Percentiles rank a stretch among this genome's conserved stretches.
Evolutionary conservation across 2,329 filamentous ascomycete species (phyloP).

Genomic region (Pseudocercospora musae): DNA sequence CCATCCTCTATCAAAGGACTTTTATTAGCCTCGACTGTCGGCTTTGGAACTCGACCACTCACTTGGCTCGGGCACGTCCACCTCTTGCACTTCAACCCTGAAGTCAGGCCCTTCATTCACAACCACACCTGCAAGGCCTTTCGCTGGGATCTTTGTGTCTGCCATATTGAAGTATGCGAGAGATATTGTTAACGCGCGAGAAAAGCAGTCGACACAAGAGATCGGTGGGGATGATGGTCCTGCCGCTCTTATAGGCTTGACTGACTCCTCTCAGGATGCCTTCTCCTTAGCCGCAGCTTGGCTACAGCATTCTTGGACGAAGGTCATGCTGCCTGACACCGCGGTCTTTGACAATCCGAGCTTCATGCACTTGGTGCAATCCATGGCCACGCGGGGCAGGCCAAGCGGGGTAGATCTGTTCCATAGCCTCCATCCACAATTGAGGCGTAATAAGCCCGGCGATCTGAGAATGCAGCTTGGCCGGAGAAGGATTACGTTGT

Average conservation of each 20-base stretch:
- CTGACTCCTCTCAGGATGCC: not conserved
- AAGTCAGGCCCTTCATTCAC: conserved; percentile 52
- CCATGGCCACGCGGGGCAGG: conserved; percentile 1
- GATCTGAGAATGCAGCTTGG: not conserved
- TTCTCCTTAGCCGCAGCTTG: not conserved
- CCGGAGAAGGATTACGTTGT: not conserved
- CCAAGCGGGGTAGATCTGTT: conserved; percentile 3
- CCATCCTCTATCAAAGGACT: conserved; percentile 32
- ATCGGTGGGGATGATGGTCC: not conserved
- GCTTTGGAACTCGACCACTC: conserved; percentile 12
- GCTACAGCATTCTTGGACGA: not conserved
- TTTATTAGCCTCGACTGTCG: not conserved
- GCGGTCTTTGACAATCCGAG: not conserved
- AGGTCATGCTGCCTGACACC: not conserved
- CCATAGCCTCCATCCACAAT: not conserved
- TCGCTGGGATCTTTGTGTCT: conserved; percentile 39
- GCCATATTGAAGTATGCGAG: conserved; percentile 3
- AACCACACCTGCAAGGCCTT: conserved; percentile 52
- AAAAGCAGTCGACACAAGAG: not conserved
- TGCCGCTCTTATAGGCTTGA: not conserved
- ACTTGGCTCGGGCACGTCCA: conserved; percentile 51
- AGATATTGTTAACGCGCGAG: not conserved
- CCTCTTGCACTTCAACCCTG: conserved; percentile 46
- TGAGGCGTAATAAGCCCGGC: not conserved
- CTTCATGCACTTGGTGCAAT: not conserved